phyloP scores from a whole-genome alignment of 177 flowering plant species.

The Vitis hybrid region DNA sequence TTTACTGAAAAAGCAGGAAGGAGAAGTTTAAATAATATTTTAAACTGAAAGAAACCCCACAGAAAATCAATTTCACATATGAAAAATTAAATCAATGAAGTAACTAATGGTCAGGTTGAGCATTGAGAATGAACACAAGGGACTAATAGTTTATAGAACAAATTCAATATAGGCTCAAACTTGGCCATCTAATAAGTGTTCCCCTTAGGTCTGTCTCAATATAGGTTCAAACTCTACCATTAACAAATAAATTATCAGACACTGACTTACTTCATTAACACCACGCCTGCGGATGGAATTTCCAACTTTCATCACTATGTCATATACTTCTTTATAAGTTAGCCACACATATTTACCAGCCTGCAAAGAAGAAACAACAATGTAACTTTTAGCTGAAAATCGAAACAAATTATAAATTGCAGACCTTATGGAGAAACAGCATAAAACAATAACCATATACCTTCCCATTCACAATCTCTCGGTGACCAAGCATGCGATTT shows the following conservation, averaged over 20 bases:
- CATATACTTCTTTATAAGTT: conserved; percentile 85
- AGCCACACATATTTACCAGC: conserved; percentile 84
- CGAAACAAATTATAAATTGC: background rate
- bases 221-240: background rate
- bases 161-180: background rate
- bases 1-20: no score
- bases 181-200: background rate
- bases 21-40: no score
- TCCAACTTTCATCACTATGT: conserved; percentile 67
- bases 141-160: background rate
- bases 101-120: background rate
- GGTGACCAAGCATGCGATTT: conserved; percentile 84
- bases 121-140: background rate
- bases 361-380: conserved; percentile 36
- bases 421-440: no score
- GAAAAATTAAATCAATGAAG: background rate
- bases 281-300: conserved; percentile 74
- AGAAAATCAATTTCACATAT: background rate
- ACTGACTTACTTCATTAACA: conserved; percentile 49
- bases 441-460: conserved; percentile 22
- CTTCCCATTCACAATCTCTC: conserved; percentile 70
- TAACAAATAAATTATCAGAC: background rate
- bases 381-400: background rate
- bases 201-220: background rate
- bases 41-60: no score